Conservation (phyloP, 2,329 filamentous ascomycete species). For the Cyphellophora attinorum region DNA sequence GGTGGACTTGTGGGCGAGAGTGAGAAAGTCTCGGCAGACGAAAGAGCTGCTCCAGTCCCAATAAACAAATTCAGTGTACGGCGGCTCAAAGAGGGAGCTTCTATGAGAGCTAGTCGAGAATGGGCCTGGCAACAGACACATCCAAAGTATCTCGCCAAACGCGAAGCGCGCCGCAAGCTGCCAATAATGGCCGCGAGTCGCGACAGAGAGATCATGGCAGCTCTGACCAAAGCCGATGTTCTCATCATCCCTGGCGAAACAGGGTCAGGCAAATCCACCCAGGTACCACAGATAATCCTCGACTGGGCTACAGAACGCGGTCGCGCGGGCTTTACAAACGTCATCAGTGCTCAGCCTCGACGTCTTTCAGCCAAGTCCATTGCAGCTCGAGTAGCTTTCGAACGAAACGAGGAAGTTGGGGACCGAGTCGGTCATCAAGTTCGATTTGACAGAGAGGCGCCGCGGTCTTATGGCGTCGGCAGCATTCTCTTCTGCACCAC, state of each 20-base stretch:
- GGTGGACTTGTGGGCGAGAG: not conserved
- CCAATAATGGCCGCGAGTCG: not conserved
- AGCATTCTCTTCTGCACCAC: slow-evolving; percentile 62
- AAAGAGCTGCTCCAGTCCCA: too few species aligned
- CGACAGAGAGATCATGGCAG: slow-evolving; percentile 36
- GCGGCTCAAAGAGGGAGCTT: too few species aligned
- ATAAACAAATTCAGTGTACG: too few species aligned
- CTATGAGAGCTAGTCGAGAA: too few species aligned
- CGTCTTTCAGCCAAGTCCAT: slow-evolving; percentile 93
- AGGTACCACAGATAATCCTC: slow-evolving; percentile 87
- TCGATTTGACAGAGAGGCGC: slow-evolving; percentile 76
- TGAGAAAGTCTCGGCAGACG: too few species aligned
- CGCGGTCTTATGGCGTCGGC: slow-evolving; percentile 66
- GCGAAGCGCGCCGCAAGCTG: not conserved
- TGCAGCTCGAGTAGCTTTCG: slow-evolving; percentile 84
- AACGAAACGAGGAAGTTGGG: slow-evolving; percentile 72
- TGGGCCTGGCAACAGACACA: too few species aligned
- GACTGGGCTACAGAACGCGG: slow-evolving; percentile 78
- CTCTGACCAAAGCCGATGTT: slow-evolving; percentile 70
- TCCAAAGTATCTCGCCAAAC: too few species aligned
- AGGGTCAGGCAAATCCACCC: slow-evolving; percentile 92
- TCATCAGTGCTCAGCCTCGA: slow-evolving; percentile 90
- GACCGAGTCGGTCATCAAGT: slow-evolving; percentile 92
- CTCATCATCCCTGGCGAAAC: slow-evolving; percentile 94
- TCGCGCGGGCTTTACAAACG: slow-evolving; percentile 59